Percentiles rank a stretch among this genome's conserved stretches.
These are phyloP conservation scores for Saccharomyces jurei DNA, from an alignment of 805 yeast genomes.

Conservation along the genomic window DNA sequence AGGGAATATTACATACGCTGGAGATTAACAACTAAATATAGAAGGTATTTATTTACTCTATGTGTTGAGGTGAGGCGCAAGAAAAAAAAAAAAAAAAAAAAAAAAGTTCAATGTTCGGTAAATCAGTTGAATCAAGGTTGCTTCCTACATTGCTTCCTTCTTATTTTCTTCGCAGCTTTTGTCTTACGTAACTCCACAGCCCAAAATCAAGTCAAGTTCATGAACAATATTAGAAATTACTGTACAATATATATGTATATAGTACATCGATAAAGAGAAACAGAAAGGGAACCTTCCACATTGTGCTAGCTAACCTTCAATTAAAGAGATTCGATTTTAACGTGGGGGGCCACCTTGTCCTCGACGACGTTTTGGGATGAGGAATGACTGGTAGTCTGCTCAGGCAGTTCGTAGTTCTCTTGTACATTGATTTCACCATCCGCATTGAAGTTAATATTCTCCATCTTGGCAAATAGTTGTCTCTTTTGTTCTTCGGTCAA, in stretches of 20 bases:
- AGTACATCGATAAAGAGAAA: not conserved
- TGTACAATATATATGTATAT: not conserved
- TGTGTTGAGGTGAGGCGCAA: not conserved
- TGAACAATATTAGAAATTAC: not conserved
- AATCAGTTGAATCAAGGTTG: not conserved
- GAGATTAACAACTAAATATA: not conserved
- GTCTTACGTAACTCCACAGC: not conserved
- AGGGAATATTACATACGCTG: not conserved
- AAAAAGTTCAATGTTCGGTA: not conserved
- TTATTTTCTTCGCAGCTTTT: not conserved
- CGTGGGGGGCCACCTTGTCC: not conserved
- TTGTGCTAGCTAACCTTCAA: not conserved
- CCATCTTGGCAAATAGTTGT: conserved; percentile 41
- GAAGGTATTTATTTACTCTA: not conserved
- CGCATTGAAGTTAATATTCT: conserved; percentile 31
- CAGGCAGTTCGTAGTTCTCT: not conserved
- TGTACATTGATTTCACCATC: conserved; percentile 25
- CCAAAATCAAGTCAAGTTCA: not conserved
- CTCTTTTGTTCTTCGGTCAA: conserved; percentile 45
- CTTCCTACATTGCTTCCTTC: no score
- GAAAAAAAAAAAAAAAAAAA: not conserved
- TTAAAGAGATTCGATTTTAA: not conserved
- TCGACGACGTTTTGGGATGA: not conserved
- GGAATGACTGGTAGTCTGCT: not conserved
- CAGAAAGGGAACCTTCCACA: not conserved